A percentile compares a stretch with the other conserved stretches of the same genome.
These are phyloP conservation scores for Artemisia tridentata DNA, from an alignment of 129 eudicot species.

Conservation along the genomic window DNA sequence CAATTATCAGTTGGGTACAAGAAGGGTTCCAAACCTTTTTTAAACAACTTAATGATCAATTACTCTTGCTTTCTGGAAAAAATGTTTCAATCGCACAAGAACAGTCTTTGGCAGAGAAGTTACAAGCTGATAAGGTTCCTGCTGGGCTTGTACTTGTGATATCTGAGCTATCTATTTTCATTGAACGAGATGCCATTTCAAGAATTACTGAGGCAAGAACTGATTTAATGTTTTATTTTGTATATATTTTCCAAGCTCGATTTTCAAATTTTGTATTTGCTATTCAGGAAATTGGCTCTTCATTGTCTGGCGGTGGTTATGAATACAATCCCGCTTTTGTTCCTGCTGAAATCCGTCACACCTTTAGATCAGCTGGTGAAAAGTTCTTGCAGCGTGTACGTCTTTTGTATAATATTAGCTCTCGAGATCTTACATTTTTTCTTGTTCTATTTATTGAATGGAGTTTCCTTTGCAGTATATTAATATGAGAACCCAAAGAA, in stretches of 20 bases:
- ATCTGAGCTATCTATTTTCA: conserved; percentile 66
- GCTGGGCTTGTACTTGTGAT: conserved; percentile 92
- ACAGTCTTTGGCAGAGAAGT: conserved; percentile 39
- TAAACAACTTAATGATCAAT: conserved; percentile 52
- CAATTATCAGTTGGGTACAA: conserved; percentile 73
- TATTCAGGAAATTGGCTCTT: conserved; percentile 76
- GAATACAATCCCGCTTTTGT: conserved; percentile 55
- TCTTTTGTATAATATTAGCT: conserved; percentile 4
- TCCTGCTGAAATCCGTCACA: conserved; percentile 91
- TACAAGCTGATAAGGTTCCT: conserved; percentile 53
- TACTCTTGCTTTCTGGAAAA: conserved; percentile 72
- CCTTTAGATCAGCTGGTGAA: conserved; percentile 70
- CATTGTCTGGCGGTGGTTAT: conserved; percentile 68
- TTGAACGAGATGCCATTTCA: conserved; percentile 80
- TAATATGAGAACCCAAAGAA: conserved; percentile 74
- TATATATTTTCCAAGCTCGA: neutral
- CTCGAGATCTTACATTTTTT: neutral
- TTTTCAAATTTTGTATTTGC: neutral
- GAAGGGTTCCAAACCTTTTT: conserved; percentile 91
- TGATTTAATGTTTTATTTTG: neutral
- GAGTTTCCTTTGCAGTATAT: conserved; percentile 60
- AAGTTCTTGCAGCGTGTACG: conserved; percentile 82
- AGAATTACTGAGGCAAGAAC: conserved; percentile 83
- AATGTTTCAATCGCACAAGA: conserved; percentile 33
- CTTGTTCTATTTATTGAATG: conserved; percentile 3